A percentile compares a stretch with the other conserved stretches of the same genome.
Evolutionary conservation across 768 basidiomycete species (phyloP).

Genomic region (Leccinum subgranulosum): DNA sequence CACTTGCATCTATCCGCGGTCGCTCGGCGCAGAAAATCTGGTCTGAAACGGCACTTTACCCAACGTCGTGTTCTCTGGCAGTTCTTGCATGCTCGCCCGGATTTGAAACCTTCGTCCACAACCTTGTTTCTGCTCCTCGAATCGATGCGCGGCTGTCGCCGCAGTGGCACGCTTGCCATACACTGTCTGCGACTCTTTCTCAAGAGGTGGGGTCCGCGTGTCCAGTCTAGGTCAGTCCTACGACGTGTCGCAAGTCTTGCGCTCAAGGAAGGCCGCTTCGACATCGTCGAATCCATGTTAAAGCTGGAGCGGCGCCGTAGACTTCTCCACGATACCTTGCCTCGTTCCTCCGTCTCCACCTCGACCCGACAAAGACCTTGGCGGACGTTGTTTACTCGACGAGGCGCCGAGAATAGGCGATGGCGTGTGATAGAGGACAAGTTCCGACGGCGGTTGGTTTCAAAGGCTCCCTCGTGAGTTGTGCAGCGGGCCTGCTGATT

Average conservation of each 20-base stretch:
- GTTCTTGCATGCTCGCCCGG: constrained; percentile 45
- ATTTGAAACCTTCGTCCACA: constrained; percentile 52
- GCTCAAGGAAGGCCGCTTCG: constrained; percentile 60
- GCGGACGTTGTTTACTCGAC: constrained; percentile 21
- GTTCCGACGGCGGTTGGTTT: constrained; percentile 14
- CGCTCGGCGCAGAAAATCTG: constrained; percentile 30
- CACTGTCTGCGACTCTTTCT: constrained; percentile 44
- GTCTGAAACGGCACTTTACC: constrained; percentile 43
- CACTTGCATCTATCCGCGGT: constrained; percentile 41
- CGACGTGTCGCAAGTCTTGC: constrained; percentile 58
- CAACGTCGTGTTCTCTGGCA: constrained; percentile 42
- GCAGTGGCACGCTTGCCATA: constrained; percentile 54
- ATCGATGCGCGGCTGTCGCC: constrained; percentile 44
- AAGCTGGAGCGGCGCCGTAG: constrained; percentile 14
- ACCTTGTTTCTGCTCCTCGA: constrained; percentile 60
- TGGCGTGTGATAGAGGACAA: constrained; percentile 27
- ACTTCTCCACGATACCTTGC: constrained; percentile 1
- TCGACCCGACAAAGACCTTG: constrained; percentile 18
- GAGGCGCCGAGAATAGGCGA: constrained; percentile 30
- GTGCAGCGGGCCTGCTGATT: not conserved
- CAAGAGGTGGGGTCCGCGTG: constrained; percentile 50
- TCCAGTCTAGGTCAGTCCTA: constrained; percentile 57
- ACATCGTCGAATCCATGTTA: constrained; percentile 38
- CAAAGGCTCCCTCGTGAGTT: not conserved
- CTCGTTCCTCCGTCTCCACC: constrained; percentile 6